Evolutionary conservation across 768 basidiomycete species (phyloP).

Genomic region (Mycena rebaudengoi): DNA sequence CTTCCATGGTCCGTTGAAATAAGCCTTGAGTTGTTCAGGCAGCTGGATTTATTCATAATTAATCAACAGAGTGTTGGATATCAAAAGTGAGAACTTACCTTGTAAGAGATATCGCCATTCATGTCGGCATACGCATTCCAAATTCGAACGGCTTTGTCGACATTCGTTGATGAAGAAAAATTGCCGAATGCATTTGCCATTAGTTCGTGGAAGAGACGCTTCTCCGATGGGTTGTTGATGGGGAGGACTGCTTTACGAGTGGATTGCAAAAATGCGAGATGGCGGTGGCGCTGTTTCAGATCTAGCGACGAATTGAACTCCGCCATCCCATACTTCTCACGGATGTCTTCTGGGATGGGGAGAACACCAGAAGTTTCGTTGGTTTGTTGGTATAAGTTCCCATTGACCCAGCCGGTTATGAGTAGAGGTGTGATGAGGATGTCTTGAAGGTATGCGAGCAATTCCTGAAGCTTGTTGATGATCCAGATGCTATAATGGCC

Average conservation of each 20-base stretch:
- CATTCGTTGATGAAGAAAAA: neutral
- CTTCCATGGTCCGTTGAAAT: too few species aligned
- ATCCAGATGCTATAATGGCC: conserved; percentile 19
- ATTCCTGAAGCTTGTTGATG: conserved; percentile 11
- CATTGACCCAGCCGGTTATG: neutral
- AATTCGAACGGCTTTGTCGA: neutral
- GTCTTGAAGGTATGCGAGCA: neutral
- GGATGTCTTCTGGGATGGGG: neutral
- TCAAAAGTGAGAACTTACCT: neutral
- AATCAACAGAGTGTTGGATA: neutral
- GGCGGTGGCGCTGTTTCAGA: neutral
- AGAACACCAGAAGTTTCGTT: neutral
- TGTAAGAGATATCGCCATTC: neutral
- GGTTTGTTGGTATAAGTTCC: neutral
- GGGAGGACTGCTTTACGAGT: neutral
- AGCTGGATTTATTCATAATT: too few species aligned
- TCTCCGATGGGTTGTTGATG: neutral
- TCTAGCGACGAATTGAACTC: neutral
- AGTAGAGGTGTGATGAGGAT: neutral
- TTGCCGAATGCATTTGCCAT: neutral
- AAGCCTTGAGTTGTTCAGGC: neutral
- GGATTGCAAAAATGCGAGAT: neutral
- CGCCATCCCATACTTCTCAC: neutral
- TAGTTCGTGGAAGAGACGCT: neutral
- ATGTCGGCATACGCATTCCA: neutral